A percentile compares a stretch with the other conserved stretches of the same genome.
Conservation (phyloP, 139 green algal genomes). For the Chlorella sp. region DNA sequence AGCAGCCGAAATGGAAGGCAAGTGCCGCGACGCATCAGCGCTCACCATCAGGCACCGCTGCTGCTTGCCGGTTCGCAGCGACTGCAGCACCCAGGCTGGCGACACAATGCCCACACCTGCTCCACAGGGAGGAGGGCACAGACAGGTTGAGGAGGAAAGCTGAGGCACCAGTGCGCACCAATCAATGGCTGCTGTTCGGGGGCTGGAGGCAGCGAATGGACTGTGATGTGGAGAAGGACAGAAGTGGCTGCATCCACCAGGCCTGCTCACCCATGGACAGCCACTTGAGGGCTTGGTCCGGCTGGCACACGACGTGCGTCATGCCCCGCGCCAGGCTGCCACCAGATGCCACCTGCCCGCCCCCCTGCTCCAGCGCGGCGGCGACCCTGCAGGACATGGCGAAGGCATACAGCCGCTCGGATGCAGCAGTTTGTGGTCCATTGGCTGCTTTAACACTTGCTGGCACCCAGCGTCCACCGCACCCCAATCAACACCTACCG, state of each 20-base stretch:
- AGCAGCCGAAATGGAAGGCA: not conserved
- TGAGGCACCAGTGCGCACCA: too few species aligned
- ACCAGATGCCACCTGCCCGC: constrained; percentile 15
- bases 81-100: constrained; percentile 44
- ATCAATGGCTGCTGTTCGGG: too few species aligned
- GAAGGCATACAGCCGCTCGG: too few species aligned
- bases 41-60: constrained; percentile 47
- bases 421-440: too few species aligned
- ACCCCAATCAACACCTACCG: not conserved
- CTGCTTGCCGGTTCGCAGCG: constrained; percentile 30
- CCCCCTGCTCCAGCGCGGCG: constrained; percentile 28
- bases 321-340: constrained; percentile 11
- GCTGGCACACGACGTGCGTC: constrained; percentile 44
- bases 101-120: constrained; percentile 53
- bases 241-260: too few species aligned
- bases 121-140: not conserved
- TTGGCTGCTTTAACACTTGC: too few species aligned
- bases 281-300: constrained; percentile 40
- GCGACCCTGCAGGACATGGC: constrained; percentile 38
- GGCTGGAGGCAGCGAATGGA: too few species aligned
- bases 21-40: constrained; percentile 36
- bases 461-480: too few species aligned
- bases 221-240: too few species aligned
- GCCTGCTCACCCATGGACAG: constrained; percentile 41
- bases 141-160: not conserved